Conservation (phyloP, 495 filamentous ascomycete species). For the Neurospora terricola region DNA sequence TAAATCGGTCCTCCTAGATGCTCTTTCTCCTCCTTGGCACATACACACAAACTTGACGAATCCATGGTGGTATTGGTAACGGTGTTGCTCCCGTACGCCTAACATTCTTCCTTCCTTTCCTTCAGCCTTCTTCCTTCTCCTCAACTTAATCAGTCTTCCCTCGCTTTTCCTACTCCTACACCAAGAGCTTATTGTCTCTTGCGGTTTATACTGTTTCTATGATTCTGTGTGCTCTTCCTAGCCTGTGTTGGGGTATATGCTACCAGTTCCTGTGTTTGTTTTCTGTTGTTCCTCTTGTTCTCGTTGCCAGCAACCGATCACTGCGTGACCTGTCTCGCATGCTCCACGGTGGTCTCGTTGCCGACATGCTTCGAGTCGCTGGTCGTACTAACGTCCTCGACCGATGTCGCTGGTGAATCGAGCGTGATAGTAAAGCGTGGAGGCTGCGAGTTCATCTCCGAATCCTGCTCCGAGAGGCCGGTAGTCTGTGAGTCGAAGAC, state of each 20-base stretch:
- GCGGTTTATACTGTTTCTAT: background rate
- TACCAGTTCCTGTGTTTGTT: background rate
- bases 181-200: background rate
- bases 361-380: constrained; percentile 32
- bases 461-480: background rate
- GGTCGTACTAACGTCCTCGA: constrained; percentile 6
- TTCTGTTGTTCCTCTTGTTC: background rate
- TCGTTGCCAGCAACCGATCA: constrained; percentile 9
- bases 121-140: background rate
- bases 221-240: background rate
- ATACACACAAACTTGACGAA: background rate
- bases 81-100: background rate
- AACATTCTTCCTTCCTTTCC: background rate
- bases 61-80: background rate
- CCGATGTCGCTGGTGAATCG: constrained; percentile 23
- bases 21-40: background rate
- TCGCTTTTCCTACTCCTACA: background rate
- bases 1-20: background rate
- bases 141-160: background rate
- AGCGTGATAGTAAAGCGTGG: constrained; percentile 32
- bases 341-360: constrained; percentile 19
- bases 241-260: background rate
- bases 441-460: constrained; percentile 8
- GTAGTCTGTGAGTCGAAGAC: background rate
- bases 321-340: constrained; percentile 23